Percentiles rank a stretch among this genome's conserved stretches.
These are phyloP conservation scores for Aspergillus ibericus DNA, from an alignment of 2,329 filamentous ascomycete species.

Conservation along the genomic window DNA sequence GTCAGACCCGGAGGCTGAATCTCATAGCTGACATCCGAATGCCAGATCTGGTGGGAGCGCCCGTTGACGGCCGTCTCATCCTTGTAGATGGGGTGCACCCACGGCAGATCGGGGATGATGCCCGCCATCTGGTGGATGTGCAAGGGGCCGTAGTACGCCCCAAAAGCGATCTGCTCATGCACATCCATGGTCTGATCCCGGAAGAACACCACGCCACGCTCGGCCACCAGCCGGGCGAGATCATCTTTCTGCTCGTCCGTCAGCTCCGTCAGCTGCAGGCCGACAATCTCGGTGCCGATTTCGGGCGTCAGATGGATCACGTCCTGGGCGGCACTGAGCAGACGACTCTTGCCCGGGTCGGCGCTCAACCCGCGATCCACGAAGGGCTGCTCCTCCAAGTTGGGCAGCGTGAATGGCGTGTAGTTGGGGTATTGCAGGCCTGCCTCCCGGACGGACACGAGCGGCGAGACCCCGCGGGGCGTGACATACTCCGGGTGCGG, in stretches of 20 bases:
- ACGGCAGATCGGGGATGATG: conserved; percentile 8
- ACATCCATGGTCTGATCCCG: conserved; percentile 51
- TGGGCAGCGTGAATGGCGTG: conserved; percentile 29
- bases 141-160: conserved; percentile 29
- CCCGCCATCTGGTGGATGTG: conserved; percentile 25
- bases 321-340: background rate
- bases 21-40: conserved; percentile 30
- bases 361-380: background rate
- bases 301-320: conserved; percentile 19
- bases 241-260: conserved; percentile 56
- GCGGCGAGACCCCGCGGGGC: background rate
- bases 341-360: background rate
- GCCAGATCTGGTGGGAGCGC: conserved; percentile 15
- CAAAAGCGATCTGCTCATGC: conserved; percentile 36
- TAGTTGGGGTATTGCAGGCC: conserved; percentile 10
- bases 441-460: conserved; percentile 5
- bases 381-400: conserved; percentile 37
- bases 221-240: conserved; percentile 59
- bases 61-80: background rate
- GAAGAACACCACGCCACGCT: conserved; percentile 63
- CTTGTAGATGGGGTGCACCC: conserved; percentile 12
- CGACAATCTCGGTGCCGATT: conserved; percentile 53
- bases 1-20: conserved; percentile 32
- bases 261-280: conserved; percentile 51
- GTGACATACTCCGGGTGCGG: conserved; percentile 3